phyloP scores from a whole-genome alignment of 768 basidiomycete species.

The Termitomyces titanicus region DNA sequence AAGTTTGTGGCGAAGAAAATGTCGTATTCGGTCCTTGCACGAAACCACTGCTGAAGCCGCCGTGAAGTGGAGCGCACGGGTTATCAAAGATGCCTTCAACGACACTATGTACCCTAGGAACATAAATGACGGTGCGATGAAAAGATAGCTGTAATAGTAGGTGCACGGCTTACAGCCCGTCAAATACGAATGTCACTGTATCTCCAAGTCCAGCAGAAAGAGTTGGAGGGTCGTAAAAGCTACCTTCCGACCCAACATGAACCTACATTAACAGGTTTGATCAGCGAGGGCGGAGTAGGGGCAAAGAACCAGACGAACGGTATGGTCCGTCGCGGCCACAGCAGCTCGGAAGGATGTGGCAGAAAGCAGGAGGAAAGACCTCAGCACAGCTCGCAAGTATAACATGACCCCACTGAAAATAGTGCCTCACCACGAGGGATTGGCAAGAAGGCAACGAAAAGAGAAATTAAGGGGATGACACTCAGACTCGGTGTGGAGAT shows the following conservation, averaged over 20 bases:
- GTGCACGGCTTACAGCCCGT: conserved; percentile 27
- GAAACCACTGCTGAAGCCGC: conserved; percentile 39
- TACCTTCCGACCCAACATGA: conserved; percentile 34
- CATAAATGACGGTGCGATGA: background rate
- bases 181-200: conserved; percentile 35
- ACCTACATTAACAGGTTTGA: conserved; percentile 23
- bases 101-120: conserved; percentile 33
- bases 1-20: conserved; percentile 17
- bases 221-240: conserved; percentile 34
- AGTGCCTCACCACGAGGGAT: background rate
- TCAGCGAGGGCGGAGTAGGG: background rate
- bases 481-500: background rate
- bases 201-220: conserved; percentile 29
- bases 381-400: background rate
- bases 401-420: background rate
- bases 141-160: background rate
- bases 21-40: conserved; percentile 20
- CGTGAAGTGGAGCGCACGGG: conserved; percentile 35
- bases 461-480: background rate
- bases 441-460: background rate
- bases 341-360: background rate
- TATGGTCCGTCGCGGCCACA: conserved; percentile 9
- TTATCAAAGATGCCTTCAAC: conserved; percentile 32
- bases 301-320: conserved; percentile 3
- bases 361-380: background rate